Conservation (phyloP, 768 basidiomycete genomes). For the Rhizopogon roseolus region DNA sequence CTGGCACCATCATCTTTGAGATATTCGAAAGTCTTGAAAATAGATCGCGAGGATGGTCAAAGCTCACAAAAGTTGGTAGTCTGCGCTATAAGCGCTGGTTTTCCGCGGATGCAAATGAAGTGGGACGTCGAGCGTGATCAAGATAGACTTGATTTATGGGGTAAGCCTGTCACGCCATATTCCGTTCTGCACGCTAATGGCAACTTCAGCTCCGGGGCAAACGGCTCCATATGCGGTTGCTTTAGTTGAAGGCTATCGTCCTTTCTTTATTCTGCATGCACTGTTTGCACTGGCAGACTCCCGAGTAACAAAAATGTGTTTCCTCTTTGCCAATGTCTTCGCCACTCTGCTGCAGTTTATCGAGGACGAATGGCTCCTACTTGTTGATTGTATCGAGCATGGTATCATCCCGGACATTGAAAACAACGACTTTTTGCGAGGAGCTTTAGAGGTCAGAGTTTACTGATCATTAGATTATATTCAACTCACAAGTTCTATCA, state of each 20-base stretch:
- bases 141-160: background rate
- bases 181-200: background rate
- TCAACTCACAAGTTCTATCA: background rate
- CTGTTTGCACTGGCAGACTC: constrained; percentile 13
- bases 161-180: background rate
- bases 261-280: constrained; percentile 16
- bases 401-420: constrained; percentile 14
- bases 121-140: background rate
- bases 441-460: constrained; percentile 9
- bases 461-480: background rate
- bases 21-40: background rate
- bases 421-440: constrained; percentile 6
- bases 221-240: constrained; percentile 14
- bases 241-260: constrained; percentile 7
- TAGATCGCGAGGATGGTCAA: background rate
- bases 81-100: background rate
- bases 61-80: background rate
- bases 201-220: constrained; percentile 4
- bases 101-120: background rate
- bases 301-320: background rate
- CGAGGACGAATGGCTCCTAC: constrained; percentile 13
- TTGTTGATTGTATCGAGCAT: constrained; percentile 10
- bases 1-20: background rate
- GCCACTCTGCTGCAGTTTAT: constrained; percentile 10
- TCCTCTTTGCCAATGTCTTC: constrained; percentile 7